Evolutionary conservation across 2,329 filamentous ascomycete genomes (phyloP).

Genomic region (Sporothrix luriei): DNA sequence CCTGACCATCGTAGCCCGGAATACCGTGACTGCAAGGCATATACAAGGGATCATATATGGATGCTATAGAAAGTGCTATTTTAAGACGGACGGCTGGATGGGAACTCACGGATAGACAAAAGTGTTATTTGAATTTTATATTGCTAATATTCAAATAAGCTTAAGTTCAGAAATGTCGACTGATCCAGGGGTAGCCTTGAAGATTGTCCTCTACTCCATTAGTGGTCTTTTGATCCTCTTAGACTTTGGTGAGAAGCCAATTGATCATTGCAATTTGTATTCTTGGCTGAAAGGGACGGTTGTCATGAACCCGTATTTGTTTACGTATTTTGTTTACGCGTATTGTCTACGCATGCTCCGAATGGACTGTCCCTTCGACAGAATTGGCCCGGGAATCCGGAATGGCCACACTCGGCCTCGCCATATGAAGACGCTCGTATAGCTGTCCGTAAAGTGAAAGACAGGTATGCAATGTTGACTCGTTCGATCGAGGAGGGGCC

Average conservation of each 20-base stretch:
- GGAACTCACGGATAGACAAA: background rate
- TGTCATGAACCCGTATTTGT: background rate
- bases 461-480: background rate
- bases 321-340: slow-evolving; percentile 10
- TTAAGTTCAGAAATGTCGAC: slow-evolving; percentile 11
- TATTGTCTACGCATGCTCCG: background rate
- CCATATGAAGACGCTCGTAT: background rate
- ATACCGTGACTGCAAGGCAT: background rate
- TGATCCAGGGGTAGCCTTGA: background rate
- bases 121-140: too few relatives aligned
- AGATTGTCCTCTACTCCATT: too few relatives aligned
- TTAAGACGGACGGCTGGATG: slow-evolving; percentile 12
- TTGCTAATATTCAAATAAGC: background rate
- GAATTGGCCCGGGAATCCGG: background rate
- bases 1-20: slow-evolving; percentile 14
- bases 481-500: background rate
- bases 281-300: background rate
- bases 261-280: slow-evolving; percentile 1
- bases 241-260: background rate
- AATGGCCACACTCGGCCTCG: too few relatives aligned
- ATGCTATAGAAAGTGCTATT: slow-evolving; percentile 10
- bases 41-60: background rate
- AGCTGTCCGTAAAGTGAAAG: background rate
- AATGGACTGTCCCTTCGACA: background rate
- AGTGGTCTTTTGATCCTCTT: background rate